A percentile compares a stretch with the other conserved stretches of the same genome.
Conservation (phyloP, 2,329 filamentous ascomycete genomes). For the Penicillium crustosum region DNA sequence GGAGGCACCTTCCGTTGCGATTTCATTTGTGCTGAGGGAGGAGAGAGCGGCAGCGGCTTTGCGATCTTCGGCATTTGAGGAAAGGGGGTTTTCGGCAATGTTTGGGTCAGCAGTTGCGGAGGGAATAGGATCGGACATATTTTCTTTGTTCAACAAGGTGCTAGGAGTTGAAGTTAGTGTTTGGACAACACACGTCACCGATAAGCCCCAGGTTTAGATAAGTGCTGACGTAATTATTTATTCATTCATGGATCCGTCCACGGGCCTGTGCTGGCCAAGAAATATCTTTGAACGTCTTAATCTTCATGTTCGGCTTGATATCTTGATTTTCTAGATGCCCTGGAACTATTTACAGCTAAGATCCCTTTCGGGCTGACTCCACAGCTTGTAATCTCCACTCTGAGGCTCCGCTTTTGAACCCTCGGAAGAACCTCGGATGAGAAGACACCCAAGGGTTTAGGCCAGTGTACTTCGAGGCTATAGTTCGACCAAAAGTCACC, state of each 20-base stretch:
- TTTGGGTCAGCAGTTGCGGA: slow-evolving; percentile 40
- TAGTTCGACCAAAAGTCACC: not conserved
- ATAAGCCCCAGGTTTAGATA: not conserved
- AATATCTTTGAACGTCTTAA: not conserved
- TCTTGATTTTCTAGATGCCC: not conserved
- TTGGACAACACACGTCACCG: slow-evolving; percentile 2
- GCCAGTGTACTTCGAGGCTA: not conserved
- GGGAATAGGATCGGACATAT: slow-evolving; percentile 47
- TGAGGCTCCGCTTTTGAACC: not conserved
- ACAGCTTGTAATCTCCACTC: not conserved
- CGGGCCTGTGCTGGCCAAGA: too few species aligned
- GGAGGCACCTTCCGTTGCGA: slow-evolving; percentile 36
- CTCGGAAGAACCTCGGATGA: not conserved
- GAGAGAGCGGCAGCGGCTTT: slow-evolving; percentile 52
- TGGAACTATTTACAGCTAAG: not conserved
- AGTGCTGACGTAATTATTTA: slow-evolving; percentile 5
- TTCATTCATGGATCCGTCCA: too few species aligned
- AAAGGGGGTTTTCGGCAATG: slow-evolving; percentile 34
- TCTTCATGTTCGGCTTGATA: not conserved
- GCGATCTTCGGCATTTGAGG: slow-evolving; percentile 51
- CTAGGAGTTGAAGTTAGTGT: not conserved
- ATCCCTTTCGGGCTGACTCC: not conserved
- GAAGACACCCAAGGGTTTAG: not conserved
- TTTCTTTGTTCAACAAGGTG: not conserved
- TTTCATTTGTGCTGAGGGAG: slow-evolving; percentile 45